Evolutionary conservation across 129 eudicot genomes (phyloP).

Genomic region (Ambrosia artemisiifolia): DNA sequence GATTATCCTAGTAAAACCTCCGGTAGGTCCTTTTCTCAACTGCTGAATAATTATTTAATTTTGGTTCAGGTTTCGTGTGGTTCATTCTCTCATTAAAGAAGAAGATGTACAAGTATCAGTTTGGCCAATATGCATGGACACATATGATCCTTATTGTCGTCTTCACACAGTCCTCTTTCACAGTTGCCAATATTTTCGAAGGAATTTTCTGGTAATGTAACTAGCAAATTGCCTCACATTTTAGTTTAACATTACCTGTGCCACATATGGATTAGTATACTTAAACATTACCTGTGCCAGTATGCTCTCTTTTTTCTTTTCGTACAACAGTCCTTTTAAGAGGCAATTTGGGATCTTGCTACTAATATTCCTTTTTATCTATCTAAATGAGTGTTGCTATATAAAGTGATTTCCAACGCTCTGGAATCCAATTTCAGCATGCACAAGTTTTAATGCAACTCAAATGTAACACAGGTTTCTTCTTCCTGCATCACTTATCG

Average conservation of each 20-base stretch:
- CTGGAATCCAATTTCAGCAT: neutral
- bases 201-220: constrained; percentile 84
- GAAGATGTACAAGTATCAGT: constrained; percentile 99
- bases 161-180: constrained; percentile 88
- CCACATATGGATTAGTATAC: neutral
- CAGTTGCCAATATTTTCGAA: constrained; percentile 96
- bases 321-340: neutral
- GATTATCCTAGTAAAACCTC: neutral
- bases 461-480: constrained; percentile 72
- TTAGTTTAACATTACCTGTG: neutral
- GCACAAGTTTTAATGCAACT: constrained; percentile 22
- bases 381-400: neutral
- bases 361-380: neutral
- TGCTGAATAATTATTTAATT: constrained; percentile 5
- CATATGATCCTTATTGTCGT: constrained; percentile 98
- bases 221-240: neutral
- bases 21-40: neutral
- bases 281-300: neutral
- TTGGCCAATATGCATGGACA: constrained; percentile 99
- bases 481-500: constrained; percentile 97
- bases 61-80: constrained; percentile 87
- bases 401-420: neutral
- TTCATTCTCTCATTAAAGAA: constrained; percentile 91
- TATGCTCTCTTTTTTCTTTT: neutral
- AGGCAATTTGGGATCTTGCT: neutral